phyloP scores from a whole-genome alignment of 208 protist species.

The Tritrichomonas musculus region DNA sequence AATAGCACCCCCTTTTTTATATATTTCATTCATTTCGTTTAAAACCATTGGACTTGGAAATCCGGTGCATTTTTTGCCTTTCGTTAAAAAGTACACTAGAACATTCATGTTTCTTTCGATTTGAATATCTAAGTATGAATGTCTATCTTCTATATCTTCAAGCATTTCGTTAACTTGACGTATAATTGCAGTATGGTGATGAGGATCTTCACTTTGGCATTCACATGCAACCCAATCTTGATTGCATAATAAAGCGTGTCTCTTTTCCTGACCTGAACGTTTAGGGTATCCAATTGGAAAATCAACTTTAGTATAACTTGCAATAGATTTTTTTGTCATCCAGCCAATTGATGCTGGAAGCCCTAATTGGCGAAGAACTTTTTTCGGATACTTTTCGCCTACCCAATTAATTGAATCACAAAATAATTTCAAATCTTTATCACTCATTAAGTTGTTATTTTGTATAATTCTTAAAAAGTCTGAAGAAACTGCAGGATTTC shows the following conservation, averaged over 20 bases:
- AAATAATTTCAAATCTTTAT: too few species aligned
- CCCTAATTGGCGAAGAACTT: neutral
- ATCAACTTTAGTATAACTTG: neutral
- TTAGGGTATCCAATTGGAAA: neutral
- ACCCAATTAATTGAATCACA: too few species aligned
- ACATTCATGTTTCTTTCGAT: neutral
- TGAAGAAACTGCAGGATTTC: too few species aligned
- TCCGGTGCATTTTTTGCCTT: neutral
- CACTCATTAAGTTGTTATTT: too few species aligned
- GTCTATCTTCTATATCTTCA: neutral
- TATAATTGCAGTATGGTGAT: neutral
- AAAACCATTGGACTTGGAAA: neutral
- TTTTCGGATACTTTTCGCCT: neutral
- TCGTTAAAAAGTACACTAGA: neutral
- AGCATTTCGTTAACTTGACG: neutral
- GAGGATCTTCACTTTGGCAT: neutral
- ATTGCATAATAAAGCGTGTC: neutral
- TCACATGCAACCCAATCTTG: neutral
- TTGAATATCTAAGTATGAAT: neutral
- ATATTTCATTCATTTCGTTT: neutral
- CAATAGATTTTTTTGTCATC: neutral
- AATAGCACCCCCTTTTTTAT: neutral
- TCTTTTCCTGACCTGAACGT: neutral
- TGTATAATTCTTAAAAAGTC: too few species aligned
- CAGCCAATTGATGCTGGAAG: neutral